Conservation (phyloP, 495 filamentous ascomycete genomes). For the Aspergillus homomorphus region DNA sequence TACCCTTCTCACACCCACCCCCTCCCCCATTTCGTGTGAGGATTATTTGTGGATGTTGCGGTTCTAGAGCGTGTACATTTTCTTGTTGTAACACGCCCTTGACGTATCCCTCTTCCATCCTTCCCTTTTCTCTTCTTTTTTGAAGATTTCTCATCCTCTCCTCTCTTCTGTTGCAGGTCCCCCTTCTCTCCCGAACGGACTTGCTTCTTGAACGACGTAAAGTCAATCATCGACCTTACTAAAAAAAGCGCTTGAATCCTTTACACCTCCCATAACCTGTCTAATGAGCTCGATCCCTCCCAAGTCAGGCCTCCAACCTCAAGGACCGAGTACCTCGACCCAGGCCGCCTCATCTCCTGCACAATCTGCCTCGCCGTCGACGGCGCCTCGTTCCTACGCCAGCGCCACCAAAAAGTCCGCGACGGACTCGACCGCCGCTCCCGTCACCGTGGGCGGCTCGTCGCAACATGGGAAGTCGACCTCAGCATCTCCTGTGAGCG, state of each 20-base stretch:
- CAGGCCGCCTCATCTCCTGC: constrained; percentile 46
- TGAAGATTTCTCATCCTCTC: constrained; percentile 6
- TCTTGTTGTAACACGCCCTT: constrained; percentile 19
- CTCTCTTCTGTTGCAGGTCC: constrained; percentile 4
- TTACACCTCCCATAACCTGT: constrained; percentile 29
- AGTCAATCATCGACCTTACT: background rate
- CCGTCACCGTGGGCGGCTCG: constrained; percentile 68
- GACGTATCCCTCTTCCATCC: constrained; percentile 11
- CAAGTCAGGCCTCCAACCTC: constrained; percentile 51
- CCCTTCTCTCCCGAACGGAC: background rate
- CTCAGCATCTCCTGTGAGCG: constrained; percentile 78
- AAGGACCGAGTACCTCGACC: constrained; percentile 53
- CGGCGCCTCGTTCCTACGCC: constrained; percentile 59
- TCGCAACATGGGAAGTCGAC: constrained; percentile 80
- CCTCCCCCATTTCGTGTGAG: constrained; percentile 23
- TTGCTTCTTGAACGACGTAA: background rate
- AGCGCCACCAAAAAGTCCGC: constrained; percentile 79
- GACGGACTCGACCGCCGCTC: constrained; percentile 61
- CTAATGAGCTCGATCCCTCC: constrained; percentile 52
- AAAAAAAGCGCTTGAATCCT: constrained; percentile 4
- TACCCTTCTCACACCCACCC: constrained; percentile 5
- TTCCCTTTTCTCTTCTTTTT: constrained; percentile 1
- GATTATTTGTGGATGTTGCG: constrained; percentile 24
- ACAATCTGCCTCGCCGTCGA: constrained; percentile 49
- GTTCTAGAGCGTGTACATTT: constrained; percentile 20